phyloP scores from a whole-genome alignment of 2,329 filamentous ascomycete genomes.

The Aspergillus tubingensis region DNA sequence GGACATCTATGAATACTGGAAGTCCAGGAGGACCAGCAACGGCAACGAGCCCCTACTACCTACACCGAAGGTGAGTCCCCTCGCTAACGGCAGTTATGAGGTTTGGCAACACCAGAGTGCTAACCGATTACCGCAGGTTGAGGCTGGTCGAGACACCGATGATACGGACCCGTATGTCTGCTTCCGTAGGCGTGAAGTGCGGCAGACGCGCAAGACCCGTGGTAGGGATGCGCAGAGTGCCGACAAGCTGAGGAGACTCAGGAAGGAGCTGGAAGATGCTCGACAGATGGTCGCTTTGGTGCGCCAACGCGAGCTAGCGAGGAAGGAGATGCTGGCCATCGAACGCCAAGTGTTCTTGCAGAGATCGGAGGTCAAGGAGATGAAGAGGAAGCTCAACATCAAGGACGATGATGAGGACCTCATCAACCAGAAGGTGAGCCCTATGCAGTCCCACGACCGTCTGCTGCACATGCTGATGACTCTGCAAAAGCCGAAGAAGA shows the following conservation, averaged over 20 bases:
- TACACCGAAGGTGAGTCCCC: conserved; percentile 64
- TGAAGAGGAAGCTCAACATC: conserved; percentile 85
- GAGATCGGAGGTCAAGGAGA: conserved; percentile 77
- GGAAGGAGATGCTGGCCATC: conserved; percentile 72
- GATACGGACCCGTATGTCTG: conserved; percentile 97
- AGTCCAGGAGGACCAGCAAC: conserved; percentile 63
- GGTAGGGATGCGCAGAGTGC: conserved; percentile 90
- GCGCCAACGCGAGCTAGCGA: conserved; percentile 75
- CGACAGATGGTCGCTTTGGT: conserved; percentile 77
- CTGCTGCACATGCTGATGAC: conserved; percentile 37
- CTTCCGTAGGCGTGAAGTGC: conserved; percentile 91
- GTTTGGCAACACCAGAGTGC: conserved; percentile 5
- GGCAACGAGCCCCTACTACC: conserved; percentile 75
- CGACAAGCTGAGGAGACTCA: conserved; percentile 89
- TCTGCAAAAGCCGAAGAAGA: conserved; percentile 66
- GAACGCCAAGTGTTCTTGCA: conserved; percentile 83
- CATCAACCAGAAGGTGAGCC: conserved; percentile 84
- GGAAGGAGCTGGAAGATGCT: conserved; percentile 86
- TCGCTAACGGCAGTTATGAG: not conserved
- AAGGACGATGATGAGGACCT: conserved; percentile 92
- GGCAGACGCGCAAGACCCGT: conserved; percentile 91
- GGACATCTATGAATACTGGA: conserved; percentile 89
- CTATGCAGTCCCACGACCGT: conserved; percentile 15
- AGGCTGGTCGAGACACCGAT: conserved; percentile 90
- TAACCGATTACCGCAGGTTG: conserved; percentile 57